Percentiles rank a stretch among this genome's conserved stretches.
Conservation (phyloP, 257 asterid genomes). For the Salvia hispanica region DNA sequence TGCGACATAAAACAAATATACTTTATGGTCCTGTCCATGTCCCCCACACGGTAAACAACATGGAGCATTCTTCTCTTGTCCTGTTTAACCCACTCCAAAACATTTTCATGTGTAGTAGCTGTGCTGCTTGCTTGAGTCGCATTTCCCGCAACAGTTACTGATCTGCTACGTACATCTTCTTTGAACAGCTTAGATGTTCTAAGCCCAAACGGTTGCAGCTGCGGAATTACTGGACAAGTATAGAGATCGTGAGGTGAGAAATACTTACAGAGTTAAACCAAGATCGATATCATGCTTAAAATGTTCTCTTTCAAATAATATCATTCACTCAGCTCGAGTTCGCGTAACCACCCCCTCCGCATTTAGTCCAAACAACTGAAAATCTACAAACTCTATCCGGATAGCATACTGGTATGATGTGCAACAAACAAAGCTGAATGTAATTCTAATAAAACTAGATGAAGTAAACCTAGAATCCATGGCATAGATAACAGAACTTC, state of each 20-base stretch:
- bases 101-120: conserved; percentile 64
- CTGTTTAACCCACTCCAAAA: conserved; percentile 78
- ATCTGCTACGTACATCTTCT: conserved; percentile 38
- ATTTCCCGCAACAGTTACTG: conserved; percentile 57
- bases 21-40: conserved; percentile 97
- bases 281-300: neutral
- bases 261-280: conserved; percentile 15
- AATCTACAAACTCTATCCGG: neutral
- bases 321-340: neutral
- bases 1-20: conserved; percentile 30
- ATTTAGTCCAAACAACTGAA: neutral
- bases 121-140: conserved; percentile 66
- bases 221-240: conserved; percentile 58
- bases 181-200: conserved; percentile 50
- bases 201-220: conserved; percentile 65
- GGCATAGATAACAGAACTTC: neutral
- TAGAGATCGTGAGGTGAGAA: conserved; percentile 33
- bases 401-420: neutral
- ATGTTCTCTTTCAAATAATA: neutral
- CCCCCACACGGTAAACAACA: conserved; percentile 98
- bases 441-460: neutral
- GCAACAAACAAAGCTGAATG: conserved; percentile 4
- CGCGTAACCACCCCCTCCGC: too few species aligned
- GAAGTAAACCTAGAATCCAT: conserved; percentile 8
- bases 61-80: conserved; percentile 98